These are phyloP conservation scores for Xerocomus amazonicus DNA, from an alignment of 1,284 basidiomycete species.

Conservation along the genomic window DNA sequence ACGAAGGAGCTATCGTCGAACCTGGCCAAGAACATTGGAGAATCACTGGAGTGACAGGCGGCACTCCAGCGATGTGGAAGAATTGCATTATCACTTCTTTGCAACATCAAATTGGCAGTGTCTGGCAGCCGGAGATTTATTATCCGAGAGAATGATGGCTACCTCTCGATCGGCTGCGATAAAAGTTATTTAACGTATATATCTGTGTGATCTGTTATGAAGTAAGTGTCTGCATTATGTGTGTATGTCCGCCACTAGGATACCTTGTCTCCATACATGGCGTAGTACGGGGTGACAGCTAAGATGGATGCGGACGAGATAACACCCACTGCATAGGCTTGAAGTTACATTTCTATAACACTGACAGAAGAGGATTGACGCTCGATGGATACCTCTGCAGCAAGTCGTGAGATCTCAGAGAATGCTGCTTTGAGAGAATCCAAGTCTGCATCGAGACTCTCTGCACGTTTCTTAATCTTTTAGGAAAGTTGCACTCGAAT, in stretches of 20 bases:
- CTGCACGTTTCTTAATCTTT: slow-evolving; percentile 82
- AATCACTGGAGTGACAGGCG: slow-evolving; percentile 15
- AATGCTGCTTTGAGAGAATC: slow-evolving; percentile 77
- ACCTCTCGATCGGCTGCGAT: slow-evolving; percentile 9
- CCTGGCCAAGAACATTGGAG: slow-evolving; percentile 35
- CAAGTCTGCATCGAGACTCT: slow-evolving; percentile 77
- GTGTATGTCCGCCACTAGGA: background rate
- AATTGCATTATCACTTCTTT: slow-evolving; percentile 37
- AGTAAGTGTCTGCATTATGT: slow-evolving; percentile 11
- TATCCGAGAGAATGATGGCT: slow-evolving; percentile 17
- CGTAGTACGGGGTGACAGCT: too few species aligned
- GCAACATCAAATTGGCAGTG: slow-evolving; percentile 36
- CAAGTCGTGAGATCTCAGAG: slow-evolving; percentile 78
- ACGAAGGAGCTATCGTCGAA: slow-evolving; percentile 26
- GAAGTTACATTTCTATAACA: slow-evolving; percentile 3
- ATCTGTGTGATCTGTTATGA: slow-evolving; percentile 7
- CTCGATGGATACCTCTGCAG: slow-evolving; percentile 62
- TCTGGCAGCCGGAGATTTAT: slow-evolving; percentile 42
- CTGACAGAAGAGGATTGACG: slow-evolving; percentile 1
- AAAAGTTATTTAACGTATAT: slow-evolving; percentile 10
- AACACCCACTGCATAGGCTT: background rate
- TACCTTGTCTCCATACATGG: too few species aligned
- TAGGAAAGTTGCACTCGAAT: background rate
- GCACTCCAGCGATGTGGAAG: slow-evolving; percentile 22
- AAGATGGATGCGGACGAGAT: background rate